Evolutionary conservation across 495 filamentous ascomycete genomes (phyloP), one percentile per base, ranked within the genome.

Genomic region (Trypethelium eluteriae): DNA sequence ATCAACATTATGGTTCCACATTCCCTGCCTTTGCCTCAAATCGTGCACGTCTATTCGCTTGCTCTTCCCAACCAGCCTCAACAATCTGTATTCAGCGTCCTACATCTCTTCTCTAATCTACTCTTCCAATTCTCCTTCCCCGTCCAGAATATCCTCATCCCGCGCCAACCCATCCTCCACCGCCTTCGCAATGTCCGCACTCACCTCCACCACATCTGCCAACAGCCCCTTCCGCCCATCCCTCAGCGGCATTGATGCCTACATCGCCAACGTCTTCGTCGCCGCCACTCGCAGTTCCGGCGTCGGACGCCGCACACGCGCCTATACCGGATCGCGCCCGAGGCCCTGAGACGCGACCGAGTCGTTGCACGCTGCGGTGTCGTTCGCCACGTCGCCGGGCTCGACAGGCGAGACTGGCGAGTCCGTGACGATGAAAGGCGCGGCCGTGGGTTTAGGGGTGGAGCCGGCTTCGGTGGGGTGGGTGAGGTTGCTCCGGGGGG

Each of bases 31-130:
- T 14, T 11, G 2, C 49, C 18, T 53, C 85, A 0, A 86, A 86
- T 76, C 75, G 86, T 3, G 84, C 88, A 65, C 79, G 71, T 1
- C 81, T 73, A 39, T 78, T 82, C 4, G 85, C 85, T 11, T 70
- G 74, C 1, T 75, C 5, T 75, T 76, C 36, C 80, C 75, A 2
- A 90, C 84, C 36, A 77, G 78, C 70, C 78, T 82, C 62, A 94
- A 73, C 39, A 84, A 82, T 32, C 89, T 73, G 73, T 96, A 96
- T 32, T 74, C 76, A 2, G 92, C 82, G 68, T 93, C 84, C 92
- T 92, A 96, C 92, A 96, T 96, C 80, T 94, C 92, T 75, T 87
- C 88, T 9, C 84, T 75, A 65, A 96, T 87, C 92, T 92, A 96
- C 75, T 89, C 86, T 62, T 88, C 86, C 56, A 95, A 69, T 3